Conservation (phyloP, 139 green algal species). For the Ettlia oleoabundans region DNA sequence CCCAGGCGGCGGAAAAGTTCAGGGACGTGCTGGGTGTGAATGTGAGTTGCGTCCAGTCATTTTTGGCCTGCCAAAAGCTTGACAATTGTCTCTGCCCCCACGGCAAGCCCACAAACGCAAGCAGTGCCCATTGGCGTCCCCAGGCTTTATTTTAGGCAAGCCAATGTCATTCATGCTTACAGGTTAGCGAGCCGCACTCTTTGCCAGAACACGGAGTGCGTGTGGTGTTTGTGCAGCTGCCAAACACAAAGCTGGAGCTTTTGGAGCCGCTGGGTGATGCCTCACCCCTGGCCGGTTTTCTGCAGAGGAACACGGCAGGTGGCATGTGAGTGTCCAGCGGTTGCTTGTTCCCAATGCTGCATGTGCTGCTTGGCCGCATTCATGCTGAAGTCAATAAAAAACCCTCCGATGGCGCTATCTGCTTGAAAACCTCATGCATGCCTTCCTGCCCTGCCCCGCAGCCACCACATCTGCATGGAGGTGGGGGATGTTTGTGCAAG, state of each 20-base stretch:
- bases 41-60: conserved; percentile 7
- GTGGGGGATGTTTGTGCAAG: conserved; percentile 43
- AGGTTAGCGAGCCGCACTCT: conserved; percentile 52
- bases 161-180: background rate
- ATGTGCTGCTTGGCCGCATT: background rate
- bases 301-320: conserved; percentile 60
- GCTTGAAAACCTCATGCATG: background rate
- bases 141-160: no score
- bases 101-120: no score
- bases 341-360: no score
- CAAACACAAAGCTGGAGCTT: conserved; percentile 71
- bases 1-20: conserved; percentile 57
- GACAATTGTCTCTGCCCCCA: no score
- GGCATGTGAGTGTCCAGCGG: conserved; percentile 43
- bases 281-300: conserved; percentile 64
- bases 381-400: no score
- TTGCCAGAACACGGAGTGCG: conserved; percentile 71
- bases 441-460: background rate
- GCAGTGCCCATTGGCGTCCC: no score
- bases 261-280: conserved; percentile 62
- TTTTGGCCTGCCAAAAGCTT: no score
- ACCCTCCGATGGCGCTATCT: background rate
- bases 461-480: conserved; percentile 74
- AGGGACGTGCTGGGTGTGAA: conserved; percentile 54
- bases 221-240: conserved; percentile 72